phyloP scores from a whole-genome alignment of 495 filamentous ascomycete species.

The Hyaloscypha hepaticicola region DNA sequence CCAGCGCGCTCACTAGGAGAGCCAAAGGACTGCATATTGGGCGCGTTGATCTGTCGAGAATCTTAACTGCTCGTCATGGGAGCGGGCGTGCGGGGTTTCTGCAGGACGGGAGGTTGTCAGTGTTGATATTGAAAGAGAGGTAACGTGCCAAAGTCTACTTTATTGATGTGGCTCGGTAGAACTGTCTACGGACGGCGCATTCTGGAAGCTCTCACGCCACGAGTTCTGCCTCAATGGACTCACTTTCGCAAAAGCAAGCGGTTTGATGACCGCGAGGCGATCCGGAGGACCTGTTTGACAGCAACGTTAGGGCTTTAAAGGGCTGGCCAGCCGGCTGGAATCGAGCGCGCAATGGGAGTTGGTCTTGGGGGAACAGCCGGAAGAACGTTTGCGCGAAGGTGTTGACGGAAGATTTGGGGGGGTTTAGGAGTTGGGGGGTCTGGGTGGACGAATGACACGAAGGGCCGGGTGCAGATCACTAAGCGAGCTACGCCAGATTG shows the following conservation, averaged over 20 bases:
- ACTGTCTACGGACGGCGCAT: constrained; percentile 18
- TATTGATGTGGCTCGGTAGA: constrained; percentile 18
- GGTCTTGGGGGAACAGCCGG: background rate
- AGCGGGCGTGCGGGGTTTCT: constrained; percentile 23
- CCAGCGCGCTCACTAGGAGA: constrained; percentile 23
- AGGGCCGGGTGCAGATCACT: too few relatives aligned
- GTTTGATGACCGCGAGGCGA: constrained; percentile 10
- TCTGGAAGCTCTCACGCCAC: constrained; percentile 14
- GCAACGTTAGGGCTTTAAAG: constrained; percentile 1
- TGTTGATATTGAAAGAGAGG: background rate
- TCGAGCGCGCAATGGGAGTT: background rate
- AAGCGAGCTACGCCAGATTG: too few relatives aligned
- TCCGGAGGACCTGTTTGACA: background rate
- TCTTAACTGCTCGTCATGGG: constrained; percentile 19
- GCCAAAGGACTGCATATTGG: constrained; percentile 29
- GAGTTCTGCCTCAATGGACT: constrained; percentile 26
- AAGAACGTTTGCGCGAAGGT: background rate
- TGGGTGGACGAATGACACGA: too few relatives aligned
- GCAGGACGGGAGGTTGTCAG: background rate
- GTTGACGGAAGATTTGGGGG: too few relatives aligned
- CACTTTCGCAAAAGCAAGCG: constrained; percentile 5
- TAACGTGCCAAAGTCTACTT: background rate
- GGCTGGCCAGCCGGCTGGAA: background rate
- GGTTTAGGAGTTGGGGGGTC: too few relatives aligned
- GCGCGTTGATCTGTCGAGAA: constrained; percentile 4